These are phyloP conservation scores for Fraxinus sp. DNA, from an alignment of 305 asterid genomes.

Conservation along the genomic window DNA sequence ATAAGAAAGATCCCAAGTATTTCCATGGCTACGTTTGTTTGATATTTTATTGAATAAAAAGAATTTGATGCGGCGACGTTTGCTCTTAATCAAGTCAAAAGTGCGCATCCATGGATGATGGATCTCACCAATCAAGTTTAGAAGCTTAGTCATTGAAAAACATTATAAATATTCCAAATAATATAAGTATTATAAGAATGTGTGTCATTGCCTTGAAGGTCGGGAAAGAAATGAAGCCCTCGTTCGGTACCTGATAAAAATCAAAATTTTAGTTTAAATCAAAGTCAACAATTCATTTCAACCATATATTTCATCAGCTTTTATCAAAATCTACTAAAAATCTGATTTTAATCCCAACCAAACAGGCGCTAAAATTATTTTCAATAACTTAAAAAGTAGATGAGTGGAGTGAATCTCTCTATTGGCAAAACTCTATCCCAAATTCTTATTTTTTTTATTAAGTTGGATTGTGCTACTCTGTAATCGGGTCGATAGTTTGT, in stretches of 20 bases:
- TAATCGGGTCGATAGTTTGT: not conserved
- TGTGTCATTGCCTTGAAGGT: not conserved
- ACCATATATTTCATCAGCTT: too few relatives aligned
- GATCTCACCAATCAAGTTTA: conserved; percentile 4
- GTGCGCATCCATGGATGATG: conserved; percentile 10
- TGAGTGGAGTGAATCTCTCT: not conserved
- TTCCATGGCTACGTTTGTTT: not conserved
- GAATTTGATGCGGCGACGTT: conserved; percentile 35
- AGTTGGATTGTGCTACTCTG: not conserved
- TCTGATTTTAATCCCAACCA: too few relatives aligned
- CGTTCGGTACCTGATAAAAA: too few relatives aligned
- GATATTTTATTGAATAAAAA: not conserved
- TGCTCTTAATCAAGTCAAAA: conserved; percentile 31
- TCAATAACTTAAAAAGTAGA: not conserved
- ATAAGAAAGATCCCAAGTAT: not conserved
- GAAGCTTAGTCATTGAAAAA: not conserved
- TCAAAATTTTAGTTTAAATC: too few relatives aligned
- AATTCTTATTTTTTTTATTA: too few relatives aligned
- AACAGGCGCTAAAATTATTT: too few relatives aligned
- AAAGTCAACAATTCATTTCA: too few relatives aligned
- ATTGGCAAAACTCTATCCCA: not conserved
- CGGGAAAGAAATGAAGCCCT: not conserved
- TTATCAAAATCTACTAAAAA: too few relatives aligned
- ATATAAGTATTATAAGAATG: not conserved
- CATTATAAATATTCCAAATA: not conserved